These are phyloP conservation scores for Venturia carpophila DNA, from an alignment of 2,329 filamentous ascomycete species.

Conservation along the genomic window DNA sequence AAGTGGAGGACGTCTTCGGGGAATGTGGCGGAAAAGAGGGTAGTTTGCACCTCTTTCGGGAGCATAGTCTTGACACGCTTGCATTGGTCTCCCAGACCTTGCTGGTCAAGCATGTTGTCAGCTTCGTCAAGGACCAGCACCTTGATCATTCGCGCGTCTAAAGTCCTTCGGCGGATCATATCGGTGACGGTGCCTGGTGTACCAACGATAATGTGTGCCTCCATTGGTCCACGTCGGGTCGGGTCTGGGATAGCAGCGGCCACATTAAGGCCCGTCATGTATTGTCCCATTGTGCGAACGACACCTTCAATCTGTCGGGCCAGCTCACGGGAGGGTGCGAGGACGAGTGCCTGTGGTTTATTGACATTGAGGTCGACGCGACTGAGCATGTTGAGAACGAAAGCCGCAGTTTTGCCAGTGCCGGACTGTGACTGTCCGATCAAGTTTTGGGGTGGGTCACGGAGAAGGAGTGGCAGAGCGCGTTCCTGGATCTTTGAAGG, in stretches of 20 bases:
- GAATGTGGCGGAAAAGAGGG: constrained; percentile 93
- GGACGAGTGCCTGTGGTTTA: constrained; percentile 74
- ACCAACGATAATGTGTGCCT: constrained; percentile 77
- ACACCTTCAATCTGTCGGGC: constrained; percentile 91
- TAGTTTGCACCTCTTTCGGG: constrained; percentile 68
- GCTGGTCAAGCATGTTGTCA: constrained; percentile 97
- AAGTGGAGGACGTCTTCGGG: constrained; percentile 79
- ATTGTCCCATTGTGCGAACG: constrained; percentile 73
- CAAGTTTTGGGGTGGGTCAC: constrained; percentile 83
- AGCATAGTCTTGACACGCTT: constrained; percentile 75
- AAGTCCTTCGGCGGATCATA: constrained; percentile 65
- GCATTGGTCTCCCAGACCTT: constrained; percentile 92
- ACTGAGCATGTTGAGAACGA: constrained; percentile 83
- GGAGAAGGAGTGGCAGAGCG: constrained; percentile 80
- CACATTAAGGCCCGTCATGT: constrained; percentile 66
- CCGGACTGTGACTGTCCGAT: constrained; percentile 99
- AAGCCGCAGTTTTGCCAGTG: constrained; percentile 95
- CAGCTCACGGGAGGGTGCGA: constrained; percentile 89
- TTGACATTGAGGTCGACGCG: constrained; percentile 68
- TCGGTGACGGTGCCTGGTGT: constrained; percentile 92
- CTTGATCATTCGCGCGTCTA: constrained; percentile 65
- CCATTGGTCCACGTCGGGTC: constrained; percentile 60
- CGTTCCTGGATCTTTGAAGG: constrained; percentile 98
- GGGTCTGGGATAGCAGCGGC: constrained; percentile 77
- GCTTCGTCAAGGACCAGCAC: constrained; percentile 92